Conservation (phyloP, 179 eudicot species). For the Nepenthes alata region DNA sequence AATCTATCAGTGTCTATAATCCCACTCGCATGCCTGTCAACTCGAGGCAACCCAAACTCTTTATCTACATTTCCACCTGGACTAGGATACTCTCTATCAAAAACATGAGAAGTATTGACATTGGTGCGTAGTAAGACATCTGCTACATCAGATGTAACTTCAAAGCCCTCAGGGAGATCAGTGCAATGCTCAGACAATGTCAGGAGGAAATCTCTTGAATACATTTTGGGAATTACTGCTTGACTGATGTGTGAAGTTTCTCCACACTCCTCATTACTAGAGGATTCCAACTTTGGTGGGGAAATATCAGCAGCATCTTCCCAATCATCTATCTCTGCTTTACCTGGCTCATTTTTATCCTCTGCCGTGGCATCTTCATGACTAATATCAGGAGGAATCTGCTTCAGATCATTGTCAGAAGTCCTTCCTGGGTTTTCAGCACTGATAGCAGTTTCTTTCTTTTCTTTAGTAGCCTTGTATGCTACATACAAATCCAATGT, state of each 20-base stretch:
- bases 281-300: conserved; percentile 43
- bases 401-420: conserved; percentile 17
- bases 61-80: conserved; percentile 45
- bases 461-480: conserved; percentile 65
- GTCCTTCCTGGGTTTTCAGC: conserved; percentile 18
- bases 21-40: conserved; percentile 53
- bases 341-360: conserved; percentile 31
- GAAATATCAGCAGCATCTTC: conserved; percentile 83
- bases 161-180: conserved; percentile 60
- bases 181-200: conserved; percentile 53
- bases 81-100: conserved; percentile 43
- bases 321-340: conserved; percentile 88
- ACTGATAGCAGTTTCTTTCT: conserved; percentile 25
- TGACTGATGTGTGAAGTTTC: background rate
- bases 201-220: conserved; percentile 75
- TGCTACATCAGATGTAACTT: conserved; percentile 33
- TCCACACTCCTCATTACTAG: conserved; percentile 15
- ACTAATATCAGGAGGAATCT: conserved; percentile 16
- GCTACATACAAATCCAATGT: conserved; percentile 70
- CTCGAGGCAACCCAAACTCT: conserved; percentile 33
- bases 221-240: conserved; percentile 31
- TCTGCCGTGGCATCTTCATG: conserved; percentile 16
- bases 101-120: conserved; percentile 20
- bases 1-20: conserved; percentile 49
- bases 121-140: conserved; percentile 25